Evolutionary conservation across 164 flowering plant genomes (phyloP), one percentile per base, ranked within the genome.

Genomic region (Euptelea pleiosperma): DNA sequence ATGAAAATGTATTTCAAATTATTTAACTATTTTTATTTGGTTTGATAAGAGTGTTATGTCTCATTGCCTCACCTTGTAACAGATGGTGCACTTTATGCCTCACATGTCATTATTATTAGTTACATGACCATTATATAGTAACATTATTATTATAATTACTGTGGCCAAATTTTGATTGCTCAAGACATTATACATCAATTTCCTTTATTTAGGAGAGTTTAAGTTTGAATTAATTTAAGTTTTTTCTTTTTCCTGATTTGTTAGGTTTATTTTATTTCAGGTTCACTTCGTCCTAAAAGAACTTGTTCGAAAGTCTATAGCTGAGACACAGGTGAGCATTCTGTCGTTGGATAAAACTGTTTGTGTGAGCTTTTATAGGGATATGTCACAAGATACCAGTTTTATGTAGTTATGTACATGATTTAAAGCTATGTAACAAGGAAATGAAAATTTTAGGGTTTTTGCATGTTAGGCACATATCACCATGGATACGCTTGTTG

Each of bases 221-320:
- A 29, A 6, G 9, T 26, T 19, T 26, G 43, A 4, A 28, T 49
- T 16, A 29, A 49, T n/a, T 26, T 34, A 45, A 36, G 22, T 34
- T 16, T 40, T 10, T 11, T 24, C 3, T 34, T 22, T 12, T 29
- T 41, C n/a, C 10, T 64, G 4, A 25, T 26, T 42, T n/a, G 29
- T 39, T 39, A 11, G 25, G 21, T 22, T 19, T 44, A 0, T 19
- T 33, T 49, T 30, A 4, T 62, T 64, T 31, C 79, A 94, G 99
- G 98, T 94, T 25, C 99, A 94, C 63, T 79, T 91, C 33, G 68
- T 89, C 41, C 71, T 94, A 71, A 91, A 91, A 76, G 99, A 91
- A 74, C 87, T 94, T 60, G 99, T 94, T 30, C 78, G 98, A 66
- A 89, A 85, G 71, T 94, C 99, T 16, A 84, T 94, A 63, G 82